Percentiles rank a stretch among this genome's conserved stretches.
These are phyloP conservation scores for Aquanectria penicillioides DNA, from an alignment of 2,329 filamentous ascomycete species.

Conservation along the genomic window DNA sequence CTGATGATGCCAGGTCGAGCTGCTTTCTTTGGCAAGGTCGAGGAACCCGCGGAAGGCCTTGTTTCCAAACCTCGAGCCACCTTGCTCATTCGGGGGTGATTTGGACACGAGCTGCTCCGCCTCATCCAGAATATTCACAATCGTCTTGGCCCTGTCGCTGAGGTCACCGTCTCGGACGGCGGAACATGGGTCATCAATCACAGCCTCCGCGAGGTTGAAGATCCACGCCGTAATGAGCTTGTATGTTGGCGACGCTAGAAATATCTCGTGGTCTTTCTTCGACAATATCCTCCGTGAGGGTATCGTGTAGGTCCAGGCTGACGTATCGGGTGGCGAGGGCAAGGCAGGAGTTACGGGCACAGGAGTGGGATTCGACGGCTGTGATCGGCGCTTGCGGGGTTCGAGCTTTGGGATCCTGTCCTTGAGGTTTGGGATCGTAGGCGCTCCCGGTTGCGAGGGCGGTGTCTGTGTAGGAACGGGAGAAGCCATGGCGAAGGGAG, in stretches of 20 bases:
- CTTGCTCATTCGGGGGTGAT: slow-evolving; percentile 85
- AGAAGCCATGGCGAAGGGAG: slow-evolving; percentile 39
- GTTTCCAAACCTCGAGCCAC: slow-evolving; percentile 93
- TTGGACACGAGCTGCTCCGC: slow-evolving; percentile 72
- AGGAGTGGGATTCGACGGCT: slow-evolving; percentile 66
- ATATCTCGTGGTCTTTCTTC: slow-evolving; percentile 80
- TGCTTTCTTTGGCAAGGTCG: slow-evolving; percentile 70
- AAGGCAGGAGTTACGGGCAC: slow-evolving; percentile 81
- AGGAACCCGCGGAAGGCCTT: slow-evolving; percentile 88
- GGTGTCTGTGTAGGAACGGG: slow-evolving; percentile 23
- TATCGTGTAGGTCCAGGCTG: slow-evolving; percentile 68
- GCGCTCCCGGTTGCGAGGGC: slow-evolving; percentile 19
- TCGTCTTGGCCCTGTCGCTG: slow-evolving; percentile 68
- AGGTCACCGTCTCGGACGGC: slow-evolving; percentile 65
- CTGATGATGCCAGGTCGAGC: slow-evolving; percentile 69
- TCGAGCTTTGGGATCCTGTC: slow-evolving; percentile 74
- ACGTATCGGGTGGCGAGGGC: slow-evolving; percentile 71
- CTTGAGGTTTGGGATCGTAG: slow-evolving; percentile 51
- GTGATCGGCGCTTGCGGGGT: slow-evolving; percentile 66
- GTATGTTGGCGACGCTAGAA: slow-evolving; percentile 80
- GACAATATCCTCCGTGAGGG: slow-evolving; percentile 87
- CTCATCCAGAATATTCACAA: slow-evolving; percentile 76
- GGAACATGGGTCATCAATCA: slow-evolving; percentile 75
- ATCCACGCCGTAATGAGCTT: slow-evolving; percentile 83
- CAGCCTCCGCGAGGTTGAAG: slow-evolving; percentile 85